Base-by-base conservation (phyloP, 2,329 filamentous ascomycete species). In the Allantophomopsis lycopodina region DNA sequence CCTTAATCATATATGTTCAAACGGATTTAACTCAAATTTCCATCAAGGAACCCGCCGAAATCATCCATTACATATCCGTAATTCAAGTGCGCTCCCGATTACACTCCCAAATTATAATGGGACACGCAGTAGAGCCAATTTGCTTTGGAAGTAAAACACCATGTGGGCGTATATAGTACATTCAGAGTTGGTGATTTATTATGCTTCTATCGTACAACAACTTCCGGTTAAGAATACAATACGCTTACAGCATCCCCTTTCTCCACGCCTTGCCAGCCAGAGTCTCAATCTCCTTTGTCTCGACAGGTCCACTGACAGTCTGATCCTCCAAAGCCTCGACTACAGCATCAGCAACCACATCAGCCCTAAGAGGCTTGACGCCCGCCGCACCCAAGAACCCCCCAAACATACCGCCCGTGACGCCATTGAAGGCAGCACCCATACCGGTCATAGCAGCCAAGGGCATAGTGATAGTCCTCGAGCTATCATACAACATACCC, bases 401-500 rank as follows among this genome's bases (percentile, higher is more conserved):
- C 2, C 76, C 76, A 49, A 98, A 66, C 37, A 80, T 70, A 5
- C 86, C 84, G 6, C 86, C 83, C 2, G 87, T 79, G 36, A 87
- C 52, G 12, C 65, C 71, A 59, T 96, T 95, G 53, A 93, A 75
- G 36, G 83, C 66, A 13, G 80, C 77, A 1, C 83, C 86, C 1
- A 81, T 66, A 12, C 80, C 79, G 1, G 83, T 83, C 49, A 83
- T 69, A 5, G 80, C 80, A 2, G 91, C 91, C 56, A 96, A 73
- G 1, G 85, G 84, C 50, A 96, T 60, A 1, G 91, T 96, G 49
- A 95, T 71, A 13, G 76, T 73, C 44, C 91, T 73, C 42, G 80
- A 86, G 40, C 68, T 71, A 56, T 96, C 91, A 60, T 89, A 98
- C 66, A 98, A 68, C 60, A 98, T 91, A 0, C 83, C 83, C 10